These are phyloP conservation scores for Penstemon davidsonii DNA, from an alignment of 257 asterid genomes.

Conservation along the genomic window DNA sequence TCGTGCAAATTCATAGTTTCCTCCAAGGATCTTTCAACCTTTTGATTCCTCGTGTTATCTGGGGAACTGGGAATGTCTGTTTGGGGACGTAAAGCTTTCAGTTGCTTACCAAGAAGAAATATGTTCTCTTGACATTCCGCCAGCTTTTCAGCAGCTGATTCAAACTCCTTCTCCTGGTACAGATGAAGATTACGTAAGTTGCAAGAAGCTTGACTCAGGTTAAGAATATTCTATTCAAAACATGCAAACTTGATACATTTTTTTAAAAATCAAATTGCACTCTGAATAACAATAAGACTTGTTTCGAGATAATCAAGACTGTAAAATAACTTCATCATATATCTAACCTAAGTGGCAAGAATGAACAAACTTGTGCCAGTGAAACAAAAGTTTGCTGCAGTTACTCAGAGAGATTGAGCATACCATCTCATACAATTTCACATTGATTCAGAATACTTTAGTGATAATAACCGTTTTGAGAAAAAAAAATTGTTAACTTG, in stretches of 20 bases:
- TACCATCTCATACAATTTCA: neutral
- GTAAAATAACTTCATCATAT: neutral
- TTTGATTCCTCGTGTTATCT: constrained; percentile 37
- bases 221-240: neutral
- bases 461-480: neutral
- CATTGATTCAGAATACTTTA: neutral
- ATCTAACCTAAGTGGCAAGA: neutral
- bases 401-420: neutral
- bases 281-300: neutral
- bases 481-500: neutral
- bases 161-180: constrained; percentile 75
- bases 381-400: neutral
- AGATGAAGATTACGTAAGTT: neutral
- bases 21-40: constrained; percentile 38
- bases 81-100: constrained; percentile 75
- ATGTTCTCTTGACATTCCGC: constrained; percentile 95
- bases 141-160: constrained; percentile 88
- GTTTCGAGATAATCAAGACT: neutral
- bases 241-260: neutral
- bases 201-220: neutral
- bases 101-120: constrained; percentile 80
- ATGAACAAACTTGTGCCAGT: neutral
- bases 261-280: neutral
- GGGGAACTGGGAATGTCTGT: constrained; percentile 46
- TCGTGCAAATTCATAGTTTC: constrained; percentile 56